Evolutionary conservation across 495 filamentous ascomycete genomes (phyloP), one percentile per base, ranked within the genome.

Genomic region (Elaphomyces granulatus): DNA sequence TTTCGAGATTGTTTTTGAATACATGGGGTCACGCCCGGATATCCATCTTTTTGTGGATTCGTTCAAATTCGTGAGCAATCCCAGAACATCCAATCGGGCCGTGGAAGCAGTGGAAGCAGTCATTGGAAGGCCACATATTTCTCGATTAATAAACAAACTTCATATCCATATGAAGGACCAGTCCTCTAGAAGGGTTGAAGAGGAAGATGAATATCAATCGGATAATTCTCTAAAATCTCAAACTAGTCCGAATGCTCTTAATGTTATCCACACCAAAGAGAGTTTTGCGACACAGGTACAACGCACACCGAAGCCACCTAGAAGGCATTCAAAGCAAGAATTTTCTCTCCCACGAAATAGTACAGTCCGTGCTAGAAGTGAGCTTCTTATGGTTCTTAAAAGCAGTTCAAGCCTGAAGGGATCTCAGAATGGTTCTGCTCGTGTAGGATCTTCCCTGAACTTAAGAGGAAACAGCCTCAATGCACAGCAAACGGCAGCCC

Each of bases 1-100:
- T 31, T 65, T 65, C 38, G 56, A 60, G 34, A 37, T 71, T 12
- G 52, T 67, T 20, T 46, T 63, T 28, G 41, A 49, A 38, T 59
- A 56, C 50, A 51, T 49, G 35, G 41, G 34, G n/a, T 39, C 36
- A 15, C 38, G 36, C 10, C 55, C 52, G 35, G 52, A 58, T 6
- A 15, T 55, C 10, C 45, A 53, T 23, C 45, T 71, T 12, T 52
- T 53, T 16, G 45, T 70, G 33, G 54, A 55, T 15, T 38, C 53
- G 1, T 67, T 67, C 34, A 48, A 49, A 8, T 49, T 61, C 30
- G 40, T 53, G 28, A 61, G 52, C 38, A 49, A 52, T 4, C 35
- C 45, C 8, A 51, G 45, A 31, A 45, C 46, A 19, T 46, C 47
- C 40, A 64, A 51, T 8, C 20, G 23, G 4, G 43, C 43, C 7